Percentiles rank a stretch among this genome's conserved stretches.
Evolutionary conservation across 345 rosid species (phyloP).

Genomic region (Acer yangbiense): DNA sequence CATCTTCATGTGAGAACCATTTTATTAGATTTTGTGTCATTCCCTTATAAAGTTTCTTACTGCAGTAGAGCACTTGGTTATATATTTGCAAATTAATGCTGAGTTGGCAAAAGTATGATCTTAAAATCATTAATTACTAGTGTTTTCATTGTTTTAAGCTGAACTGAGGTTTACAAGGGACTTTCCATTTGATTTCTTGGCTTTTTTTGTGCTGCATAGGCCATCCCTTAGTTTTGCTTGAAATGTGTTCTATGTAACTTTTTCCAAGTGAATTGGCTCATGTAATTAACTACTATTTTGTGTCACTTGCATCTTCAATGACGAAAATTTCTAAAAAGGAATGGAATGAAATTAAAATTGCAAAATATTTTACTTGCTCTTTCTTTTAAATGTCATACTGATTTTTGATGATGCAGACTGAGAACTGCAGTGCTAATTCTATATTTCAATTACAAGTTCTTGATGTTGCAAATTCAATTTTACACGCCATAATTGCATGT

Average conservation of each 20-base stretch:
- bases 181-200: too few species aligned
- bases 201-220: too few species aligned
- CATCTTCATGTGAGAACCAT: too few species aligned
- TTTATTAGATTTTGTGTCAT: too few species aligned
- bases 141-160: too few species aligned
- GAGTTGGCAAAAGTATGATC: too few species aligned
- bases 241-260: neutral
- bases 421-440: neutral
- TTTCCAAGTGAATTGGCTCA: neutral
- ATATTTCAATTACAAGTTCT: neutral
- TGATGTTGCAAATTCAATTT: neutral
- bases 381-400: neutral
- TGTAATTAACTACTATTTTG: neutral
- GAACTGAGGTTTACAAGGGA: too few species aligned
- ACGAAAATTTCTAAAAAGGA: neutral
- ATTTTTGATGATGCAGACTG: neutral
- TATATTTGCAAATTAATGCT: too few species aligned
- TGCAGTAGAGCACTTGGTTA: too few species aligned
- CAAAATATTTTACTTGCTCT: neutral
- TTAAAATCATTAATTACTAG: too few species aligned
- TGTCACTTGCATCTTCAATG: conserved; percentile 5
- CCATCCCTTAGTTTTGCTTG: too few species aligned
- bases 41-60: too few species aligned
- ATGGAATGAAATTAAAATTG: neutral
- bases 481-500: neutral